These are phyloP conservation scores for Coprinopsis sp. DNA, from an alignment of 768 basidiomycete species.

Conservation along the genomic window DNA sequence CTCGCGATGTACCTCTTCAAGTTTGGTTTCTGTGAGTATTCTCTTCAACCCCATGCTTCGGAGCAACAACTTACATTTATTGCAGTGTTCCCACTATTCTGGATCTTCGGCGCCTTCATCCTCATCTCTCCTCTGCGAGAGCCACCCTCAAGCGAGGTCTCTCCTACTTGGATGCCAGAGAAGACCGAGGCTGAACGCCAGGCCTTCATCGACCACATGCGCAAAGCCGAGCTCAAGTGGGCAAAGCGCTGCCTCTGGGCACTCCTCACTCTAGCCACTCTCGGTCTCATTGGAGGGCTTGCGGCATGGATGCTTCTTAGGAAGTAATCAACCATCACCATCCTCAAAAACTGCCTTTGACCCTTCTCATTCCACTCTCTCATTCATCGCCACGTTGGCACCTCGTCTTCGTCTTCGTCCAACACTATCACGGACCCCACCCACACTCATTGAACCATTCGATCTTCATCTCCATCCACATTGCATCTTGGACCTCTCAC, in stretches of 20 bases:
- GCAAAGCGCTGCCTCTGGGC: constrained; percentile 53
- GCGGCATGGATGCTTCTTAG: constrained; percentile 28
- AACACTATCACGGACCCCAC: background rate
- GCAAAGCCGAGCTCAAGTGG: constrained; percentile 50
- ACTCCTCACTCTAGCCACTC: constrained; percentile 39
- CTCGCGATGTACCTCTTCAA: constrained; percentile 59
- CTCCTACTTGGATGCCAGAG: constrained; percentile 48
- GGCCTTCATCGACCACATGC: constrained; percentile 42
- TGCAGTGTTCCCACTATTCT: constrained; percentile 59
- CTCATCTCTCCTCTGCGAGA: constrained; percentile 49
- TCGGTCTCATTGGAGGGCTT: constrained; percentile 28
- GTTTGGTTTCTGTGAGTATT: constrained; percentile 54
- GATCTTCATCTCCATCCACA: too few relatives aligned
- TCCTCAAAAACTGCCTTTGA: too few relatives aligned
- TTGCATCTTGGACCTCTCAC: too few relatives aligned
- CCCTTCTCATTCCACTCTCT: too few relatives aligned
- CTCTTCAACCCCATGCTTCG: background rate
- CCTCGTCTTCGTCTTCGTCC: background rate
- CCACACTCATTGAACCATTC: too few relatives aligned
- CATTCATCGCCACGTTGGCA: background rate
- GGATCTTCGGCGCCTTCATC: constrained; percentile 55
- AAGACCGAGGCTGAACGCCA: constrained; percentile 49
- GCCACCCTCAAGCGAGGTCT: constrained; percentile 25
- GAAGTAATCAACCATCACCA: constrained; percentile 2
- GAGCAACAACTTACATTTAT: constrained; percentile 3